Evolutionary conservation across 2,329 filamentous ascomycete genomes (phyloP).

Genomic region (Fusarium staphyleae): DNA sequence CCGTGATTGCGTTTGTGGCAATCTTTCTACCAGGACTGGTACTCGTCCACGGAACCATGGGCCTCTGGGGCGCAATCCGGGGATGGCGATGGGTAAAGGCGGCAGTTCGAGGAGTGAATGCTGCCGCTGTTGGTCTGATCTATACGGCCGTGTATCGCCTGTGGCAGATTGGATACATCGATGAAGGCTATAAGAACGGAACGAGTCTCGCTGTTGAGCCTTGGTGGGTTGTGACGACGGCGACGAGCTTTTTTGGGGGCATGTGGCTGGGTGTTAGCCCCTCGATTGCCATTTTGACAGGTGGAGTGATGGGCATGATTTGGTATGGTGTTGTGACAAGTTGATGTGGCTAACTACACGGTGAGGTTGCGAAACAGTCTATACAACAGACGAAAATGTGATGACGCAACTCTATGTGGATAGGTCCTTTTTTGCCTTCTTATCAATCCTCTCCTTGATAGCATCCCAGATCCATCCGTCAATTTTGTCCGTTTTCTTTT

Average conservation of each 20-base stretch:
- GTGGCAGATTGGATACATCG: conserved; percentile 68
- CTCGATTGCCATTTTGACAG: conserved; percentile 45
- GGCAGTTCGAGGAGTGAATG: conserved; percentile 63
- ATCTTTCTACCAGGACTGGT: conserved; percentile 61
- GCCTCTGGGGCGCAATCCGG: conserved; percentile 61
- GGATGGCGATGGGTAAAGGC: conserved; percentile 55
- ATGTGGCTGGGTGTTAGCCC: conserved; percentile 44
- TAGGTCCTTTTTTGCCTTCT: conserved; percentile 20
- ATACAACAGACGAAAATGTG: not conserved
- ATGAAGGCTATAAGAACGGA: conserved; percentile 55
- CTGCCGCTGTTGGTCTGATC: conserved; percentile 66
- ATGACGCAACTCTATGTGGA: conserved; percentile 3
- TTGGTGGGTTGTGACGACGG: conserved; percentile 69
- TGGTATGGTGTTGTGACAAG: conserved; percentile 42
- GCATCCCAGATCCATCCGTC: conserved; percentile 53
- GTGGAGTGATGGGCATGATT: conserved; percentile 46
- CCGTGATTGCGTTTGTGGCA: conserved; percentile 58
- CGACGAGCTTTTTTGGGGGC: conserved; percentile 53
- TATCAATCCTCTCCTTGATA: conserved; percentile 45
- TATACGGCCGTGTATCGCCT: conserved; percentile 70
- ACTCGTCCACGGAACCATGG: conserved; percentile 59
- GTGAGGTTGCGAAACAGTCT: not conserved
- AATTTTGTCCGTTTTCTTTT: conserved; percentile 43
- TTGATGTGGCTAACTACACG: conserved; percentile 1
- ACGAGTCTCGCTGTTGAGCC: conserved; percentile 64